These are phyloP conservation scores for Suhomyces faveliae DNA, from an alignment of 805 yeast species.

Conservation along the genomic window DNA sequence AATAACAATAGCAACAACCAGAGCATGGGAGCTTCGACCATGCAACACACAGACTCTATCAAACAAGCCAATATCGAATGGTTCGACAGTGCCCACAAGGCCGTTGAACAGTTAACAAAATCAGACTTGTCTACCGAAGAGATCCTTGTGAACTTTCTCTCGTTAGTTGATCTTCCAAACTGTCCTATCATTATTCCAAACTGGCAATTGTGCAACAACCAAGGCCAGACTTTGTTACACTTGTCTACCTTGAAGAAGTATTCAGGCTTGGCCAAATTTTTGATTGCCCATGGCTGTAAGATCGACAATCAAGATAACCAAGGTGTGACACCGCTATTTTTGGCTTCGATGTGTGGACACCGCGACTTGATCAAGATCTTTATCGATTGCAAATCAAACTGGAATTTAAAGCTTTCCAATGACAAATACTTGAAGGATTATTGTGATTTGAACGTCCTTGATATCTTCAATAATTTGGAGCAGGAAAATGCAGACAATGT, in stretches of 20 bases:
- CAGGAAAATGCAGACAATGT: constrained; percentile 10
- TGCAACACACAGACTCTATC: constrained; percentile 5
- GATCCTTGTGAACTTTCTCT: constrained; percentile 48
- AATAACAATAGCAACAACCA: constrained; percentile 19
- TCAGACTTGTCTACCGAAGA: constrained; percentile 49
- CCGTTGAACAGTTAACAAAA: constrained; percentile 47
- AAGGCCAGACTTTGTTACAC: constrained; percentile 88
- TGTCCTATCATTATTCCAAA: constrained; percentile 64
- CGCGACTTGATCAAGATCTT: constrained; percentile 62
- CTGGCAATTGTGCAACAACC: constrained; percentile 75
- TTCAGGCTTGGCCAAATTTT: constrained; percentile 54
- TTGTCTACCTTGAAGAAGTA: constrained; percentile 79
- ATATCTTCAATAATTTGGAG: constrained; percentile 33
- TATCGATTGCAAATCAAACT: constrained; percentile 62
- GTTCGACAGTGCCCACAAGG: constrained; percentile 52
- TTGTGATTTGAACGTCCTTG: constrained; percentile 45
- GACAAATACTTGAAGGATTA: constrained; percentile 45
- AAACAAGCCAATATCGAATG: constrained; percentile 38
- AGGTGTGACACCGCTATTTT: constrained; percentile 85
- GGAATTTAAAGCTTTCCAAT: constrained; percentile 49
- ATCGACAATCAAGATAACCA: constrained; percentile 72
- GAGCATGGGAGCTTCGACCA: neutral
- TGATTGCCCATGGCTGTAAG: constrained; percentile 66
- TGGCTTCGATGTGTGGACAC: constrained; percentile 77
- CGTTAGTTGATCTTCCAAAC: constrained; percentile 63